Conservation (phyloP, 805 yeast genomes). For the Hanseniaspora clermontiae region DNA sequence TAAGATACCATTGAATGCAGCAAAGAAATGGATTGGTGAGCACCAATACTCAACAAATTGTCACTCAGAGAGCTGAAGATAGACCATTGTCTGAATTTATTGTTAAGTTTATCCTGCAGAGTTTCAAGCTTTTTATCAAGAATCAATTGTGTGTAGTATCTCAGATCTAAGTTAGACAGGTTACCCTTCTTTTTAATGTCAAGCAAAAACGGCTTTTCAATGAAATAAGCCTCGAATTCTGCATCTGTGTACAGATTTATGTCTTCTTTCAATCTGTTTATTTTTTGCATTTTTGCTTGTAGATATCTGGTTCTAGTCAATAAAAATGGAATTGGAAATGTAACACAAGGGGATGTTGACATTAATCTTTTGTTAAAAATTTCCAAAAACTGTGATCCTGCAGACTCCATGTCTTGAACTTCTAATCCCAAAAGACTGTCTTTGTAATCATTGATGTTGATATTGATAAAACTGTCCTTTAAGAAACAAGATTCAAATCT, state of each 20-base stretch:
- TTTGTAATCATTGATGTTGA: conserved; percentile 31
- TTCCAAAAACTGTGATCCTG: conserved; percentile 30
- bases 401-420: conserved; percentile 20
- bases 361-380: conserved; percentile 41
- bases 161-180: conserved; percentile 25
- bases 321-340: conserved; percentile 56
- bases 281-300: conserved; percentile 30
- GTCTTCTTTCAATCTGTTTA: conserved; percentile 20
- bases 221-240: conserved; percentile 1
- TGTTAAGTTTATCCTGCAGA: conserved; percentile 25
- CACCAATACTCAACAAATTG: conserved; percentile 52
- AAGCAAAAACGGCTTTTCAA: conserved; percentile 3
- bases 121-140: conserved; percentile 25
- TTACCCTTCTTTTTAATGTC: background rate
- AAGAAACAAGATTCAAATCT: conserved; percentile 66
- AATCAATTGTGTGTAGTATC: conserved; percentile 25
- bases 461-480: conserved; percentile 53
- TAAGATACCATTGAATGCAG: conserved; percentile 72
- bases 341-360: conserved; percentile 77
- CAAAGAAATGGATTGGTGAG: conserved; percentile 68
- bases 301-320: conserved; percentile 42
- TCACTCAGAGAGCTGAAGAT: conserved; percentile 39
- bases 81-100: conserved; percentile 53
- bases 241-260: conserved; percentile 22
- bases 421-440: conserved; percentile 15